phyloP scores from a whole-genome alignment of 2,329 filamentous ascomycete species.

The Paecilomyces variotii region DNA sequence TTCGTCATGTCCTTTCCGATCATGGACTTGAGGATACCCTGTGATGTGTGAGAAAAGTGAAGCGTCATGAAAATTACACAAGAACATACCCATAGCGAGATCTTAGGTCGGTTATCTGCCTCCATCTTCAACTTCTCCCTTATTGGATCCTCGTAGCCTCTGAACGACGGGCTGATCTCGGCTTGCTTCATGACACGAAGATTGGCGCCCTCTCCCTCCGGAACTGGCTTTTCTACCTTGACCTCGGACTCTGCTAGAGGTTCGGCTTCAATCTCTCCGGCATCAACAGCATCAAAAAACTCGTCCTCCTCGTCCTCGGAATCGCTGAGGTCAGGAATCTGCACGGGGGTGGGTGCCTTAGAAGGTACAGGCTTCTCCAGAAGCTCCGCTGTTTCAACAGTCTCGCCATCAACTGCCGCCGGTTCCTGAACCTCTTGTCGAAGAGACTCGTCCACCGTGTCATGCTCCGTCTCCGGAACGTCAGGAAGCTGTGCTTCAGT shows the following conservation, averaged over 20 bases:
- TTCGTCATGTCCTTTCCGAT: conserved; percentile 99
- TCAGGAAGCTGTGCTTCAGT: conserved; percentile 26
- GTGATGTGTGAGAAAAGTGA: conserved; percentile 2
- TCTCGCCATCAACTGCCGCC: conserved; percentile 9
- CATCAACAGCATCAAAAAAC: conserved; percentile 95
- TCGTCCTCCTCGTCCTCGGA: conserved; percentile 78
- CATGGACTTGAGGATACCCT: conserved; percentile 98
- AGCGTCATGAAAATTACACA: background rate
- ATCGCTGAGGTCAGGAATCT: conserved; percentile 65
- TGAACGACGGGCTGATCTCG: conserved; percentile 71
- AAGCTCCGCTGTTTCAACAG: conserved; percentile 28
- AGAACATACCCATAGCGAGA: conserved; percentile 80
- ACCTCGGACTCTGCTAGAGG: conserved; percentile 52
- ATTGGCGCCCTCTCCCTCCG: conserved; percentile 30
- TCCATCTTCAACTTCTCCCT: conserved; percentile 77
- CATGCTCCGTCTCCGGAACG: conserved; percentile 26
- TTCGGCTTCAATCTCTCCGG: conserved; percentile 68
- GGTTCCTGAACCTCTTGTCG: conserved; percentile 6
- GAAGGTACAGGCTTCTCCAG: background rate
- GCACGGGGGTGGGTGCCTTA: conserved; percentile 47
- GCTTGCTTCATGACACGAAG: conserved; percentile 42
- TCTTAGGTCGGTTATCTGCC: conserved; percentile 83
- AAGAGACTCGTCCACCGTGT: conserved; percentile 22
- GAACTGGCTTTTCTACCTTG: conserved; percentile 40
- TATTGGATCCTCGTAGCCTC: conserved; percentile 84